Evolutionary conservation across 2,329 filamentous ascomycete species (phyloP), one percentile per base, ranked within the genome.

Genomic region (Madurella mycetomatis): DNA sequence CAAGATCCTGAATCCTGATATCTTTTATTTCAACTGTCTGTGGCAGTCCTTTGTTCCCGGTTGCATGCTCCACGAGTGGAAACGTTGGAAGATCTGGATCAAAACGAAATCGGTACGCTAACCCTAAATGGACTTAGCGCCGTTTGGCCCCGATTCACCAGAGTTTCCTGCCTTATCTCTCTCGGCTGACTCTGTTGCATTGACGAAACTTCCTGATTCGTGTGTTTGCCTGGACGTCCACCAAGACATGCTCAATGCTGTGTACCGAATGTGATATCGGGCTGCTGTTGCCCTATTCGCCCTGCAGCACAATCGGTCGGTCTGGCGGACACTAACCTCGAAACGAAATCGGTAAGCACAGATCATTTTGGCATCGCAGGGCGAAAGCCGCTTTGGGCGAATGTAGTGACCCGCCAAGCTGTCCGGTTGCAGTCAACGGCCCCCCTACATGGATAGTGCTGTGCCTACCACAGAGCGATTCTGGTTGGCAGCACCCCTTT

Each of bases 81-180:
- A 55, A 49, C 34, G 53, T 45, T 49, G 49, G 49, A 51, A 55
- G 49, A 55, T 55, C 45, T 45, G 49, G 54, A 37, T 56, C 46
- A 49, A 44, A 25, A 41, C 41, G 19, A 41, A 30, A 16, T 15
- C 31, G 8, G 4, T 1, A 32, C 45, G 32, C 49, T 52, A 52
- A n/a, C 41, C 12, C 9, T 15, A 52, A 52, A 15, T 3, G 13
- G 13, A 41, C 11, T 13, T 55, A 55, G 53, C 46, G 47, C 7
- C 1, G 17, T 25, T 5, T 25, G 16, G 47, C 3, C 42, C 51
- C 34, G 47, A 49, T 17, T 41, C 32, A 54, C 49, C 37, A 7
- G 19, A 50, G 19, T 17, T 34, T 46, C 19, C 41, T 47, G 46
- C 30, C 41, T 48, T 53, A 53, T 49, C 51, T 46, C 47, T 47